These are phyloP conservation scores for Phialemoniopsis sp. DNA, from an alignment of 2,329 filamentous ascomycete genomes.

Conservation along the genomic window DNA sequence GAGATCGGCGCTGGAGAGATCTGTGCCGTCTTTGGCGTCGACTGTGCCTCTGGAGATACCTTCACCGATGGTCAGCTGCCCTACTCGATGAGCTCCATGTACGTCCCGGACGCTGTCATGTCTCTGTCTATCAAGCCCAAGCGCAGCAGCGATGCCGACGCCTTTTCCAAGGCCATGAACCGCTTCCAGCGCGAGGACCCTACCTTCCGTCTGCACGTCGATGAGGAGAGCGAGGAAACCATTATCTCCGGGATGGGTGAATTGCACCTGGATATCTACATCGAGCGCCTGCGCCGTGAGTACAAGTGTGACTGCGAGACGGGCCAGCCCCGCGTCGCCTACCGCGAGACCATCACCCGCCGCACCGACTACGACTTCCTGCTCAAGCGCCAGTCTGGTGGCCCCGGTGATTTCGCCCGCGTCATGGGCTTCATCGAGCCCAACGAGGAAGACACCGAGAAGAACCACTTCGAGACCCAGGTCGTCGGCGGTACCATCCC, in stretches of 20 bases:
- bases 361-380: slow-evolving; percentile 85
- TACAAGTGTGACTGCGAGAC: slow-evolving; percentile 95
- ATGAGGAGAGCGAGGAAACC: slow-evolving; percentile 88
- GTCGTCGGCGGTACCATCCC: slow-evolving; percentile 87
- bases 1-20: slow-evolving; percentile 97
- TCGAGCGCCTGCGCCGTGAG: slow-evolving; percentile 93
- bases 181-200: slow-evolving; percentile 98
- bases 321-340: slow-evolving; percentile 95
- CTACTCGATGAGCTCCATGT: slow-evolving; percentile 98
- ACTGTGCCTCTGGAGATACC: slow-evolving; percentile 95
- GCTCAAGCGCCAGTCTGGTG: slow-evolving; percentile 92
- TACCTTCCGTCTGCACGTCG: slow-evolving; percentile 92
- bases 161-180: slow-evolving; percentile 98
- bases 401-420: slow-evolving; percentile 91
- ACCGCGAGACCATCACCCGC: slow-evolving; percentile 86
- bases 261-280: slow-evolving; percentile 92
- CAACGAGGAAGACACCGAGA: slow-evolving; percentile 58
- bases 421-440: slow-evolving; percentile 92
- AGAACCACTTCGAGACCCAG: slow-evolving; percentile 82
- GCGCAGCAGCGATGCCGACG: slow-evolving; percentile 82
- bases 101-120: slow-evolving; percentile 95
- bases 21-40: slow-evolving; percentile 95
- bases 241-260: slow-evolving; percentile 99
- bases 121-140: slow-evolving; percentile 97
- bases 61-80: slow-evolving; percentile 92